These are phyloP conservation scores for Austropuccinia psidii DNA, from an alignment of 1,284 basidiomycete genomes.

Conservation along the genomic window DNA sequence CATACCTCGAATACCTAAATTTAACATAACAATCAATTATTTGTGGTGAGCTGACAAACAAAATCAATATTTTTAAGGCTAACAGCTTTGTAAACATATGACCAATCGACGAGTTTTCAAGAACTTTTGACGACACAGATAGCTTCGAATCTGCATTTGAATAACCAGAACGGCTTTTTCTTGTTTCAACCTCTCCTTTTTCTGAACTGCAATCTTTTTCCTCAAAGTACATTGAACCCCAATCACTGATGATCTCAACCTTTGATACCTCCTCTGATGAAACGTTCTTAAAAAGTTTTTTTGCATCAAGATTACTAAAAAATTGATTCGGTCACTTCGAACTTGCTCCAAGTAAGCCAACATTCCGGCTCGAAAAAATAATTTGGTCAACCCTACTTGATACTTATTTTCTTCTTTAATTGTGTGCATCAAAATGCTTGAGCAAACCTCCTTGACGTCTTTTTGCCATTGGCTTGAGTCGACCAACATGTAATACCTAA, in stretches of 20 bases:
- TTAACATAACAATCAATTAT: neutral
- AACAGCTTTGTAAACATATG: conserved; percentile 73
- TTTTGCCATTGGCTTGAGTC: conserved; percentile 76
- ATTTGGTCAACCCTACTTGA: conserved; percentile 92
- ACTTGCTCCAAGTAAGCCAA: conserved; percentile 91
- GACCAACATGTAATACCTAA: conserved; percentile 92
- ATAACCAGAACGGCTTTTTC: conserved; percentile 68
- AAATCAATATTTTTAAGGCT: conserved; percentile 49
- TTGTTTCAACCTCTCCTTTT: conserved; percentile 64
- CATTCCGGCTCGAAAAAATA: conserved; percentile 99
- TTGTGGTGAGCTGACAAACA: conserved; percentile 15
- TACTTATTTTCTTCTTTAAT: conserved; percentile 93
- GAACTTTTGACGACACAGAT: conserved; percentile 66
- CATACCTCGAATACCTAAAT: conserved; percentile 66
- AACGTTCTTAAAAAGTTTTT: conserved; percentile 87
- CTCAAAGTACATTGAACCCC: conserved; percentile 92
- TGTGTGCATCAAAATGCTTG: conserved; percentile 71
- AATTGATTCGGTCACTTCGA: conserved; percentile 76
- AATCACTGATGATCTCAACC: conserved; percentile 66
- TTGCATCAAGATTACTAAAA: conserved; percentile 87
- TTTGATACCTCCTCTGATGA: conserved; percentile 71
- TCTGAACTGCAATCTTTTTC: conserved; percentile 64
- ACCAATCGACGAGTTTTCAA: conserved; percentile 60
- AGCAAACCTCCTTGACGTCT: conserved; percentile 73
- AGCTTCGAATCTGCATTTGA: conserved; percentile 66